Conservation (phyloP, 2,329 filamentous ascomycete species). For the Talaromyces sp. region DNA sequence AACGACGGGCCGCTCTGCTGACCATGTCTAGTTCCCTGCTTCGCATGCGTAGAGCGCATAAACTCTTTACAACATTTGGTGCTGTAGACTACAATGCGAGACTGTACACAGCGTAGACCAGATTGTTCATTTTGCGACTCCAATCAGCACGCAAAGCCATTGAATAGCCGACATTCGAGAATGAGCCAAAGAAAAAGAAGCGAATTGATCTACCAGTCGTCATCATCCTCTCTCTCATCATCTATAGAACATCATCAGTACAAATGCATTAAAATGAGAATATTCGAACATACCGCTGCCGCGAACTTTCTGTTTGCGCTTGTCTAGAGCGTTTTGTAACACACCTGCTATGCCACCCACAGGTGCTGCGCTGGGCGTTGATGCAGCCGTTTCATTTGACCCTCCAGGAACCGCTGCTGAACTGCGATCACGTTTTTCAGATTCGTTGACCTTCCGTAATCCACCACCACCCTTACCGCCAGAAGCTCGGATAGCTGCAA, state of each 20-base stretch:
- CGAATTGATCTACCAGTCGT: conserved; percentile 13
- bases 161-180: neutral
- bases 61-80: no score
- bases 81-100: neutral
- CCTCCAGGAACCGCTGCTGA: conserved; percentile 40
- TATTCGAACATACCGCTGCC: conserved; percentile 71
- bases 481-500: conserved; percentile 46
- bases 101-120: neutral
- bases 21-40: neutral
- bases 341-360: conserved; percentile 71
- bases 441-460: conserved; percentile 43
- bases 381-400: conserved; percentile 56
- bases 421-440: conserved; percentile 45
- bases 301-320: conserved; percentile 89
- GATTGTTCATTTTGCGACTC: neutral
- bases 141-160: neutral
- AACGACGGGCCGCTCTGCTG: neutral
- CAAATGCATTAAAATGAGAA: neutral
- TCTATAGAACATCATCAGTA: conserved; percentile 23
- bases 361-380: conserved; percentile 49
- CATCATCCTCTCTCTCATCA: conserved; percentile 16
- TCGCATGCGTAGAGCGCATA: neutral
- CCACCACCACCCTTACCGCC: conserved; percentile 38
- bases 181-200: neutral
- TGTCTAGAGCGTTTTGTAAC: conserved; percentile 68